Conservation (phyloP, 2,329 filamentous ascomycete species). For the Diaporthe sp. region DNA sequence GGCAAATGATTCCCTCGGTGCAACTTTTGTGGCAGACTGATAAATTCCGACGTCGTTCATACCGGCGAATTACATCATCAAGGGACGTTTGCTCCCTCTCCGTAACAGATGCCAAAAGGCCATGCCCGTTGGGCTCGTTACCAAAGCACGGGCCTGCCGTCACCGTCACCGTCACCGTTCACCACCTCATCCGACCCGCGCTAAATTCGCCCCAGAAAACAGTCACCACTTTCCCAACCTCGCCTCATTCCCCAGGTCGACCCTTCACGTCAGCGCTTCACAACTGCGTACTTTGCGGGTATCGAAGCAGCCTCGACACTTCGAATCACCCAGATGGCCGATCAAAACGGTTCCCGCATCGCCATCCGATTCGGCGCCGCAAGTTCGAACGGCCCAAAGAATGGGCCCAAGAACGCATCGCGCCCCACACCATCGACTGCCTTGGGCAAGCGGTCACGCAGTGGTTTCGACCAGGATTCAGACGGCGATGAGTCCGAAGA, state of each 20-base stretch:
- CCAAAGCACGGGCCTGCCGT: slow-evolving; percentile 7
- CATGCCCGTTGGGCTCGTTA: neutral
- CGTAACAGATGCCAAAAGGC: neutral
- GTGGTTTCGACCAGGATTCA: slow-evolving; percentile 56
- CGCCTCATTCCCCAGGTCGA: neutral
- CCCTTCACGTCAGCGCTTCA: neutral
- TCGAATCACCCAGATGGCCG: slow-evolving; percentile 50
- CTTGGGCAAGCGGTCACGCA: slow-evolving; percentile 63
- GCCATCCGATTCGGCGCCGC: slow-evolving; percentile 61
- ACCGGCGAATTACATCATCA: neutral
- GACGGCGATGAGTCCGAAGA: slow-evolving; percentile 29
- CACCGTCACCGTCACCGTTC: neutral
- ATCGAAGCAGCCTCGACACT: neutral
- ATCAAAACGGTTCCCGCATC: slow-evolving; percentile 55
- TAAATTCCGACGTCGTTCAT: neutral
- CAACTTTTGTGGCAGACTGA: neutral
- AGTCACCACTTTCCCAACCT: slow-evolving; percentile 4
- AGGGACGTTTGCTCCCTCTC: neutral
- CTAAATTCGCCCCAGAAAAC: slow-evolving; percentile 10
- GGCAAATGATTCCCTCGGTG: neutral
- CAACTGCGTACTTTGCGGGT: neutral
- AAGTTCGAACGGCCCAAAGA: slow-evolving; percentile 43
- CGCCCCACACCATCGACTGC: slow-evolving; percentile 55
- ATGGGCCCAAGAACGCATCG: slow-evolving; percentile 43
- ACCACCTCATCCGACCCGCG: neutral